Base-by-base conservation (phyloP, 345 rosid genomes). In the Bretschneidera sinensis region DNA sequence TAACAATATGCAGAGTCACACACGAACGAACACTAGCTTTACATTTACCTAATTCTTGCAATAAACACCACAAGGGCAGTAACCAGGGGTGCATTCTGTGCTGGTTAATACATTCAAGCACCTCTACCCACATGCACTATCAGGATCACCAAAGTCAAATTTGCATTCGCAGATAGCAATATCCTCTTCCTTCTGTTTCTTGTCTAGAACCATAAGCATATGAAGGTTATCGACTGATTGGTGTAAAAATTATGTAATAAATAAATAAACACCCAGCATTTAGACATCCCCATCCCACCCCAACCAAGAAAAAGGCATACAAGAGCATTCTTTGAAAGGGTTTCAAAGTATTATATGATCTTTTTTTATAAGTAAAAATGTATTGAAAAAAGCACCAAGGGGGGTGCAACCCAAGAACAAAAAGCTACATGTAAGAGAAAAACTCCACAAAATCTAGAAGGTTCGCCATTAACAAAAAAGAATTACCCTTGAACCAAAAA, bases 161-260 rank as follows among this genome's bases (percentile, higher is more conserved):
- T 74, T 88, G 80, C 97, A 88, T 43, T 75, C 92, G 2, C 97
- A 94, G 35, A 86, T 75, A 24, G 96, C 89, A 62, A 88, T 85
- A 65, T 94, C 99, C 76, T 94, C 97, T 61, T 94, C 97, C 76
- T 83, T 86, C 77, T 90, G 96, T 73, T 82, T 90, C 84, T 73
- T 88, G 68, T 73, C 98, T 94, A 62, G 21, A 55, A 45, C 17
- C 65, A 58, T 9, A 24, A 63, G 50, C 10, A 39, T 25, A 56
- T 0, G 51, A 45, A 0, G 34, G 31, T 60, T 25, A 54, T 21
- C 24, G n/a, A n/a, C n/a, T n/a, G n/a, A n/a, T n/a, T n/a, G n/a
- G n/a, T n/a, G n/a, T n/a, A n/a, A n/a, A n/a, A n/a, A n/a, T n/a
- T n/a, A n/a, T n/a, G n/a, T n/a, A n/a, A n/a, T n/a, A n/a, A n/a